A percentile compares a stretch with the other conserved stretches of the same genome.
phyloP scores from a whole-genome alignment of 73 alveolate species.

The Breviolum minutum region DNA sequence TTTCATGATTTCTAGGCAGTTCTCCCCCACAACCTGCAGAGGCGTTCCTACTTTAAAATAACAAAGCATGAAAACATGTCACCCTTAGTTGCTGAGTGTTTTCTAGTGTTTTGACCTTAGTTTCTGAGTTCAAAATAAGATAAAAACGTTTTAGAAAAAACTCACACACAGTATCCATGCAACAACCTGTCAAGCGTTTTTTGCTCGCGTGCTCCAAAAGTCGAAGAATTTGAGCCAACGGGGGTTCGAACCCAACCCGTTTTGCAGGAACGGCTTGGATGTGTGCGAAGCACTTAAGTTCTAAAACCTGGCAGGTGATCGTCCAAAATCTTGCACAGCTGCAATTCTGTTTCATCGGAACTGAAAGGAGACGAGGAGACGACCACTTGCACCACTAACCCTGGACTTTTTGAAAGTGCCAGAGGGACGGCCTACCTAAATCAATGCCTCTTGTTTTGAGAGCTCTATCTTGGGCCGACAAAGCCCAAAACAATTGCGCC shows the following conservation, averaged over 20 bases:
- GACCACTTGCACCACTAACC: constrained; percentile 5
- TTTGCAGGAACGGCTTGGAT: not conserved
- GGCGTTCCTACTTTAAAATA: too few relatives aligned
- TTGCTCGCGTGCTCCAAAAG: constrained; percentile 19
- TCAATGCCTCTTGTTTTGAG: not conserved
- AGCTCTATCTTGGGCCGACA: constrained; percentile 14
- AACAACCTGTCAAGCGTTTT: not conserved
- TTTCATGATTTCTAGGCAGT: too few relatives aligned
- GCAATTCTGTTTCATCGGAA: not conserved
- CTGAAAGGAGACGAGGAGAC: not conserved
- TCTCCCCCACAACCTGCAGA: too few relatives aligned
- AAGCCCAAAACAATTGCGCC: not conserved
- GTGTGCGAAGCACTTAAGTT: constrained; percentile 8
- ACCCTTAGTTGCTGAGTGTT: not conserved
- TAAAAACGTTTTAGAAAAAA: too few relatives aligned
- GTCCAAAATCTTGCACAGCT: not conserved
- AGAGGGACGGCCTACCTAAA: not conserved
- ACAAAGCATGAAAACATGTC: too few relatives aligned
- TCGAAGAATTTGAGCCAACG: constrained; percentile 1
- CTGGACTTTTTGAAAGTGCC: constrained; percentile 35
- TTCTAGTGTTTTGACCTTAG: not conserved
- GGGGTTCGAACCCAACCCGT: not conserved
- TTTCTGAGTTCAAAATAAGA: not conserved
- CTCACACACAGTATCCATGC: too few relatives aligned
- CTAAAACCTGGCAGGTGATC: not conserved